Evolutionary conservation across 805 yeast genomes (phyloP).

Genomic region (Metschnikowia gelsemii): DNA sequence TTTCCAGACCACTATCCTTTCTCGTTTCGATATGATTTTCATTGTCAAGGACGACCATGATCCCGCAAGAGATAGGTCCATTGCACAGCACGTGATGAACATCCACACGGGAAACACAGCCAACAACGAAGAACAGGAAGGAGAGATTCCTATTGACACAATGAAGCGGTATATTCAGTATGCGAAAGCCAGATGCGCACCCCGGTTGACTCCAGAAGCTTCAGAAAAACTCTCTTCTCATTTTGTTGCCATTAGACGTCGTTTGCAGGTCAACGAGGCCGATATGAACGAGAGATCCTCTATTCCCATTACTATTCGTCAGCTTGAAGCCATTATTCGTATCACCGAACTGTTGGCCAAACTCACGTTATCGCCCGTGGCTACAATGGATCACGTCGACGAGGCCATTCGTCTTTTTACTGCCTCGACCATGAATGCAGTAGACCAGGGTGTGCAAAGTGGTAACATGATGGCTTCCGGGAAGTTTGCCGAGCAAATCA

Average conservation of each 20-base stretch:
- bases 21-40: constrained; percentile 98
- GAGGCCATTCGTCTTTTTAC: constrained; percentile 93
- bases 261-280: constrained; percentile 75
- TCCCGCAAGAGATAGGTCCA: constrained; percentile 76
- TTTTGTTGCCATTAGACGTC: constrained; percentile 85
- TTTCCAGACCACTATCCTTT: constrained; percentile 93
- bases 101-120: constrained; percentile 78
- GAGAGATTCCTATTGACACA: constrained; percentile 84
- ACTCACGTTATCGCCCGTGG: constrained; percentile 75
- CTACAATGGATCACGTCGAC: constrained; percentile 85
- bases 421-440: constrained; percentile 98
- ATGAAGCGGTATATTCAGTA: constrained; percentile 93
- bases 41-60: constrained; percentile 95
- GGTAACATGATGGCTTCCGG: constrained; percentile 48
- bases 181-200: constrained; percentile 89
- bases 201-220: constrained; percentile 84
- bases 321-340: constrained; percentile 94
- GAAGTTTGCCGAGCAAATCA: constrained; percentile 67
- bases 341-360: constrained; percentile 94
- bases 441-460: constrained; percentile 57
- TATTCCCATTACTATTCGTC: constrained; percentile 96
- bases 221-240: constrained; percentile 87
- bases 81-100: constrained; percentile 93
- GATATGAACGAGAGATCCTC: constrained; percentile 86
- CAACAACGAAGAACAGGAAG: constrained; percentile 51